Evolutionary conservation across 2,329 filamentous ascomycete genomes (phyloP).

Genomic region (Trichoderma brevicompactum): DNA sequence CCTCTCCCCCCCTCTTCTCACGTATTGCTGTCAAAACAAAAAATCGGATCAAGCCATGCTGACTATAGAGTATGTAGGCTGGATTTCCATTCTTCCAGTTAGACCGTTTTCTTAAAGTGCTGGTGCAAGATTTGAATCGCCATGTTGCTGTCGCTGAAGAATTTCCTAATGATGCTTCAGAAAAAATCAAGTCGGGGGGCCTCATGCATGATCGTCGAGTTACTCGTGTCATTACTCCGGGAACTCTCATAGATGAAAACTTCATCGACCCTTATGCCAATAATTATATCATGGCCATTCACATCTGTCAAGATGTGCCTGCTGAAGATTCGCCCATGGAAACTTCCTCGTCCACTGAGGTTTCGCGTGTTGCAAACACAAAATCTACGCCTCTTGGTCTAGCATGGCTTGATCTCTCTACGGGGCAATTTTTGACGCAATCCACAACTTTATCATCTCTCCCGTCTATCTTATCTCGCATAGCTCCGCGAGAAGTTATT

Average conservation of each 20-base stretch:
- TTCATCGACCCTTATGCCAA: constrained; percentile 95
- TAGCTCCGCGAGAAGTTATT: constrained; percentile 83
- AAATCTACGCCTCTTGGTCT: constrained; percentile 63
- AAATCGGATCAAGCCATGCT: background rate
- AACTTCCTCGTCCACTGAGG: background rate
- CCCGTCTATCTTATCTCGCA: constrained; percentile 79
- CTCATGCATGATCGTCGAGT: constrained; percentile 84
- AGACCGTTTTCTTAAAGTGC: constrained; percentile 87
- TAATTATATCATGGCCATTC: constrained; percentile 86
- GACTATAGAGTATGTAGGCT: constrained; percentile 55
- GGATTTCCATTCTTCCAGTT: constrained; percentile 94
- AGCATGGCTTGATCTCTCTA: constrained; percentile 94
- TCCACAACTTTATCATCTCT: constrained; percentile 70
- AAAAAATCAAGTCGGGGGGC: constrained; percentile 74
- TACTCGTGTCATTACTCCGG: constrained; percentile 86
- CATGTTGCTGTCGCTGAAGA: constrained; percentile 96
- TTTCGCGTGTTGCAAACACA: background rate
- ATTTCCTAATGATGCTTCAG: constrained; percentile 73
- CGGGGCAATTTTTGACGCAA: constrained; percentile 91
- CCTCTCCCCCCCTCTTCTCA: constrained; percentile 29
- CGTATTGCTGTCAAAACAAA: background rate
- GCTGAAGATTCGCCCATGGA: background rate
- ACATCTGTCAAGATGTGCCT: constrained; percentile 49
- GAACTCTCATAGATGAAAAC: constrained; percentile 94
- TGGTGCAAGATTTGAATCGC: constrained; percentile 88